Base-by-base conservation (phyloP, 306 rosid species). In the Hippophae rhamnoides region DNA sequence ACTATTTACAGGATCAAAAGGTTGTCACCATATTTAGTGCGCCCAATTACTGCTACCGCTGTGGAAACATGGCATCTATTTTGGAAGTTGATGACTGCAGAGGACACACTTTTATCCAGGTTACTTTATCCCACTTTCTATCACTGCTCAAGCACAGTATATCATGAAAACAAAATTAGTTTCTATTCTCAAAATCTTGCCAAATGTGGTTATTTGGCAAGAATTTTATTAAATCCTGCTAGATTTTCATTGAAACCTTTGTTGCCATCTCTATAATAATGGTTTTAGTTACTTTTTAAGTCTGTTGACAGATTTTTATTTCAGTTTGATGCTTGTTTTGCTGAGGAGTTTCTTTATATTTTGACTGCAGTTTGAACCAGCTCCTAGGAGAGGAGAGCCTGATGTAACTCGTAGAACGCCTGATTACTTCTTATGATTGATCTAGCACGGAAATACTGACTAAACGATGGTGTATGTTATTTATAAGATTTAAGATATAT, bases 11-110 rank as follows among this genome's bases (percentile, higher is more conserved):
- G 97, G 97, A 89, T 69, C 95, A 89, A 79, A 89, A 89, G 82
- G 97, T 89, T 82, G 97, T 89, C 44, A 86, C 97, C 54, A 89
- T 89, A 66, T 89, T 89, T 63, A 89, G 97, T 57, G 97, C 97
- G 23, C 97, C 97, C 23, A 89, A 89, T 75, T 89, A 89, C 71
- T 89, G 97, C 65, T 89, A 89, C 66, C 89, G 97, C 65, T 89
- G 97, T 63, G 97, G 97, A 63, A 89, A 89, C 84, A 89, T 89
- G 95, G 97, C 97, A 56, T 89, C 97, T 53, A 87, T 89, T 68
- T 79, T 89, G 74, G 97, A 89, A 75, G 97, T 89, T 40, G 97
- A 89, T 60, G 97, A 89, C 83, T 79, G 89, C 89, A 72, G 73
- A 76, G 79, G 80, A 60, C 97, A 89, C 75, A 86, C 92, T 57